Base-by-base conservation (phyloP, 805 yeast genomes). In the Nakazawaea ernobii region DNA sequence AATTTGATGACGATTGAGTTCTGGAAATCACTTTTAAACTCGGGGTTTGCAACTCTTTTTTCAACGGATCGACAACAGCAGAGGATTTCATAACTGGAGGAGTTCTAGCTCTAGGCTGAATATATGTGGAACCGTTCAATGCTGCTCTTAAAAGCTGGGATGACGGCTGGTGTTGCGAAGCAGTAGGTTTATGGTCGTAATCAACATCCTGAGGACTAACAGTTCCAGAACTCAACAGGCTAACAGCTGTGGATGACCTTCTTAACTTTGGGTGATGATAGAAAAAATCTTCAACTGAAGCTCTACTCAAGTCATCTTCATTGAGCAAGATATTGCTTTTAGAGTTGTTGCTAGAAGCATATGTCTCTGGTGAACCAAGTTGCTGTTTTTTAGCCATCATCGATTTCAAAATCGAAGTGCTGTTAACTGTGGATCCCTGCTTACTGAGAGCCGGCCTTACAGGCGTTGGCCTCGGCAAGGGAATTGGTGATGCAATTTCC, bases 281-380 rank as follows among this genome's bases (percentile, higher is more conserved):
- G 56, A 80, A 79, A 55, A 79, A 78, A 39, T 77, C 82, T 53
- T 78, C 79, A 1, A 75, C 77, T 1, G 83, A 71, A 9, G 65
- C 61, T n/a, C 32, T 43, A 17, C 44, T 48, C 40, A 48, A 39
- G 8, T 46, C 49, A 35, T 47, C 45, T 20, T 32, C 40, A 32
- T 29, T 48, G 35, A 35, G 30, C 8, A 29, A 4, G 3, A 47
- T 8, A 27, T 42, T 42, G 20, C 26, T 15, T 6, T 32, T 35
- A 6, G 44, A 39, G 17, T 35, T 43, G 32, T 35, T 41, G 32
- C 26, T 14, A 8, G 50, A 48, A 7, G 48, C 42, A 33, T 43
- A 35, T 13, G 29, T 37, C 35, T 52, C 44, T 8, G 55, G 54
- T n/a, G 54, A 54, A 4, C 52, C 49, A 32, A 57, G 53, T 26